These are phyloP conservation scores for Scleromitrula shiraiana DNA, from an alignment of 2,329 filamentous ascomycete genomes.

Conservation along the genomic window DNA sequence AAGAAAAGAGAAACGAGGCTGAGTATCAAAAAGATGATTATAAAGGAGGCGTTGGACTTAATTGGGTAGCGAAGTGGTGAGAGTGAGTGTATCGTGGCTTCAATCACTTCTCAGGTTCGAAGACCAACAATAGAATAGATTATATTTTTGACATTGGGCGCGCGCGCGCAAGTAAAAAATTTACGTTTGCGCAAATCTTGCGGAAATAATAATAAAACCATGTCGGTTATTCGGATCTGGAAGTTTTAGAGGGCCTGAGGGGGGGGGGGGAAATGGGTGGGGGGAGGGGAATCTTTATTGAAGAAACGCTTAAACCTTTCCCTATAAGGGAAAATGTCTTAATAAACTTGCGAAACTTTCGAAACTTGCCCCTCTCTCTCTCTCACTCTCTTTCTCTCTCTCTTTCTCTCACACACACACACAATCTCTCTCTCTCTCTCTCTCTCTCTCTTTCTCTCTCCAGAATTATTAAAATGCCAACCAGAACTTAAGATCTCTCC, in stretches of 20 bases:
- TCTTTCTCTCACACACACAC: too few species aligned
- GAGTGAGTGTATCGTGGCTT: constrained; percentile 14
- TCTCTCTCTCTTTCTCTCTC: too few species aligned
- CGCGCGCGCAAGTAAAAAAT: background rate
- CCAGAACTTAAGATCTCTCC: too few species aligned
- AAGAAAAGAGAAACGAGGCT: constrained; percentile 4
- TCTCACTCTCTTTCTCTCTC: too few species aligned
- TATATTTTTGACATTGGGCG: constrained; percentile 6
- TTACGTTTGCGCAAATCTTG: too few species aligned
- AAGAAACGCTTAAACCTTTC: background rate
- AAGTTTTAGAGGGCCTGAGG: too few species aligned
- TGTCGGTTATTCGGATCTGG: too few species aligned
- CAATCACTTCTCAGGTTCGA: background rate
- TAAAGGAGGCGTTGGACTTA: constrained; percentile 1
- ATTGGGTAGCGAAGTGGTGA: too few species aligned
- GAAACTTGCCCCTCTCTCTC: background rate
- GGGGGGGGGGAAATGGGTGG: background rate
- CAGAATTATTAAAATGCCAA: too few species aligned
- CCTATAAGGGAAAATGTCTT: background rate
- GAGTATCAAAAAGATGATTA: constrained; percentile 6
- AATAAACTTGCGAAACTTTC: background rate
- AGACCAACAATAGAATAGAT: background rate
- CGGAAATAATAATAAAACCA: too few species aligned
- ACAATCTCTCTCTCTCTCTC: too few species aligned
- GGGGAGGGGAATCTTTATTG: background rate